Evolutionary conservation across 192 early-diverging fungal species (phyloP).

Genomic region (Rhizoclosmatium globosum): DNA sequence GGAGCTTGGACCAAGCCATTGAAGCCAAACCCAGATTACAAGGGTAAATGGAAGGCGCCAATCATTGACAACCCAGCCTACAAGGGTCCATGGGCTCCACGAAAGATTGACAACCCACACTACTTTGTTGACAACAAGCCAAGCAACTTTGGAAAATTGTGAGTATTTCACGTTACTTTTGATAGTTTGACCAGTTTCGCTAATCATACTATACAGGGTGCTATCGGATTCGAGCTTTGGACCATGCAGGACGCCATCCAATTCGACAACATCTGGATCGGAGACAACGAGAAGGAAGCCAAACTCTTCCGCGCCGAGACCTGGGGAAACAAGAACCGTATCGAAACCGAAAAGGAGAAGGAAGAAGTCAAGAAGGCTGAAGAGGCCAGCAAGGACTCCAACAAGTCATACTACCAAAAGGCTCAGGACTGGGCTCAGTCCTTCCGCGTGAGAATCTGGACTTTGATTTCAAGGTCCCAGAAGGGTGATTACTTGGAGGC

Average conservation of each 20-base stretch:
- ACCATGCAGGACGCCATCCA: conserved; percentile 88
- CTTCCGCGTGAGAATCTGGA: not conserved
- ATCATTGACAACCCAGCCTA: conserved; percentile 91
- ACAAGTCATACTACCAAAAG: conserved; percentile 3
- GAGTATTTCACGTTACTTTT: conserved; percentile 9
- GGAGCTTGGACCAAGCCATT: conserved; percentile 84
- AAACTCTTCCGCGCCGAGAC: conserved; percentile 76
- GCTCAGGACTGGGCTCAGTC: not conserved
- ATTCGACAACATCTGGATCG: conserved; percentile 94
- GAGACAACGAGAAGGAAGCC: conserved; percentile 74
- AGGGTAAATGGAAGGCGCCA: conserved; percentile 88
- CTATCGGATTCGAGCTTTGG: conserved; percentile 93
- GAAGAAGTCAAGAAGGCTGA: conserved; percentile 47
- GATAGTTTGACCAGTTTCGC: not conserved
- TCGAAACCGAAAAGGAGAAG: conserved; percentile 76
- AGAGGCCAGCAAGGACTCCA: not conserved
- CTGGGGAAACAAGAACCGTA: conserved; percentile 77
- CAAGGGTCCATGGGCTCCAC: conserved; percentile 89
- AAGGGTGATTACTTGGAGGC: conserved; percentile 8
- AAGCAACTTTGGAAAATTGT: conserved; percentile 82
- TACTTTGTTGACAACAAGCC: conserved; percentile 84
- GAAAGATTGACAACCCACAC: conserved; percentile 84
- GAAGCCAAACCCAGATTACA: conserved; percentile 93
- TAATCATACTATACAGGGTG: conserved; percentile 51
- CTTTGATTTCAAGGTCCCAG: not conserved